Evolutionary conservation across 1,284 basidiomycete genomes (phyloP), one percentile per base, ranked within the genome.

Genomic region (Earliella scabrosa): DNA sequence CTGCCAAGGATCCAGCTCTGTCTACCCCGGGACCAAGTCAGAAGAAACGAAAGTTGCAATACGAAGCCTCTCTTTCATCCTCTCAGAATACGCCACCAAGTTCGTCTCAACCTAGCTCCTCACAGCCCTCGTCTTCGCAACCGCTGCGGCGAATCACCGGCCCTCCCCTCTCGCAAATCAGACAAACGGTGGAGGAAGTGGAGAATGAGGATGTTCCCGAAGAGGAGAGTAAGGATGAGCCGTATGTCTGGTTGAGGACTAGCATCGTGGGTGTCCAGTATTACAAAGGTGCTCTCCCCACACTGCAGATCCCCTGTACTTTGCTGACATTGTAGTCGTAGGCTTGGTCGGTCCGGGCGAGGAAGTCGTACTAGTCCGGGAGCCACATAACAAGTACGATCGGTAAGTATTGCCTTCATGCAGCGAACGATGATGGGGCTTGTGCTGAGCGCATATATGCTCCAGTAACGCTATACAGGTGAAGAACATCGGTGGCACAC

Each of bases 241-340:
- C 92, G 20, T 91, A 88, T 66, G 81, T 85, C 46, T 77, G 75
- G 11, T 56, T 85, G 65, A 73, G 72, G 10, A 82, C 87, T 0
- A 86, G 81, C 45, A 83, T 93, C 14, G 93, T 94, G 0, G 92
- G 92, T 0, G 76, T 94, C 11, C 90, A 92, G 66, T 92, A 95
- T 68, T 95, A 95, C 66, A 77, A 77, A 66, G 89, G 89, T 84
- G 47, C 7, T 59, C 14, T 48, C 13, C 21, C 4, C 31, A 44
- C 27, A 11, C 8, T 21, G 6, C 18, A 18, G 5, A 18, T 20
- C 10, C 18, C 11, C 21, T 41, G 6, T 31, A 9, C 10, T 35
- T 16, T 24, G 11, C 21, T 46, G 31, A 46, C 21, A 13, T 35
- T 4, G 14, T 7, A 10, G 10, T 44, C 53, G n/a, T 40, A 84